Conservation (phyloP, 805 yeast genomes). For the Saccharomycopsis sp. region DNA sequence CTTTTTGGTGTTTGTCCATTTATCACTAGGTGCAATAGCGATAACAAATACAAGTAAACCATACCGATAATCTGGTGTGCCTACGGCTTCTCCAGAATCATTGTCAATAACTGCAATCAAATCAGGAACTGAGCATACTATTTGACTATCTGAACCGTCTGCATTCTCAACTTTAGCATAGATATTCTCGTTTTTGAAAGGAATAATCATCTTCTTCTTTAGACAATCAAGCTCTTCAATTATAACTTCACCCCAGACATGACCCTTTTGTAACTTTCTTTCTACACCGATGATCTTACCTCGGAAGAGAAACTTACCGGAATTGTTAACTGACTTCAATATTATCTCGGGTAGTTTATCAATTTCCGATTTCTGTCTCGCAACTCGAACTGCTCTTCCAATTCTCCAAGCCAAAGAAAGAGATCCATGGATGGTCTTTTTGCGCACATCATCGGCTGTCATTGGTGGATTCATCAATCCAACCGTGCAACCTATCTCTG, state of each 20-base stretch:
- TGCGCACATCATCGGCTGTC: slow-evolving; percentile 27
- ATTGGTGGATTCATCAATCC: slow-evolving; percentile 34
- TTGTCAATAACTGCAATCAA: slow-evolving; percentile 37
- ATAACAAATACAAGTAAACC: slow-evolving; percentile 40
- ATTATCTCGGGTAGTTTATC: slow-evolving; percentile 31
- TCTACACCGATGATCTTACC: slow-evolving; percentile 42
- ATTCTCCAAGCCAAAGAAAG: slow-evolving; percentile 42
- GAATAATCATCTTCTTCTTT: slow-evolving; percentile 29
- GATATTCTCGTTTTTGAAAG: slow-evolving; percentile 45
- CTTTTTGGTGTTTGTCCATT: slow-evolving; percentile 32
- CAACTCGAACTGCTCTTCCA: slow-evolving; percentile 37
- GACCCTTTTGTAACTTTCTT: slow-evolving; percentile 36
- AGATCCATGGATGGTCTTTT: slow-evolving; percentile 30
- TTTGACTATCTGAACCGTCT: slow-evolving; percentile 22
- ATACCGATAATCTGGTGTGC: slow-evolving; percentile 43
- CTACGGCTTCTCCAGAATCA: slow-evolving; percentile 41
- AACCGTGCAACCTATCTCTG: slow-evolving; percentile 38
- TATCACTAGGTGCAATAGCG: slow-evolving; percentile 33
- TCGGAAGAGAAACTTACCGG: slow-evolving; percentile 31
- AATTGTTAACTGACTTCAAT: slow-evolving; percentile 33
- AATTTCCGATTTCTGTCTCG: slow-evolving; percentile 34
- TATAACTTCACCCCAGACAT: slow-evolving; percentile 39
- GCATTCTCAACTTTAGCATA: slow-evolving; percentile 27
- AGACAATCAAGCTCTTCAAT: slow-evolving; percentile 26
- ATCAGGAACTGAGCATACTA: slow-evolving; percentile 42